These are phyloP conservation scores for Cytospora chrysosperma DNA, from an alignment of 2,329 filamentous ascomycete species.

Conservation along the genomic window DNA sequence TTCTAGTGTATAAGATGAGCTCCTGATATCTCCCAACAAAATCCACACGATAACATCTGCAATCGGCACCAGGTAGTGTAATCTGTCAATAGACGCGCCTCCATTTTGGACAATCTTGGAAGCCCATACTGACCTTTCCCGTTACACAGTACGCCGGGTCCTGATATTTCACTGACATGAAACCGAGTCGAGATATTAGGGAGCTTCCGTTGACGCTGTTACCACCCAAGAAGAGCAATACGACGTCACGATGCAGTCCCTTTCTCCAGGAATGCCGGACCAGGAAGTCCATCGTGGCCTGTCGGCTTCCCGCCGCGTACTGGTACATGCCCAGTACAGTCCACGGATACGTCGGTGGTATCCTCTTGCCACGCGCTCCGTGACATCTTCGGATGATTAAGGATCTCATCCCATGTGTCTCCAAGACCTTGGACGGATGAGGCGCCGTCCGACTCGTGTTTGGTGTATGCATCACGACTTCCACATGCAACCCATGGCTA, in stretches of 20 bases:
- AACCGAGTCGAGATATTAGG: conserved; percentile 22
- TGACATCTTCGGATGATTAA: neutral
- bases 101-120: too few relatives aligned
- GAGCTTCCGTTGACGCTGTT: neutral
- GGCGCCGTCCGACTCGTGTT: neutral
- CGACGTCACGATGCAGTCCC: conserved; percentile 6
- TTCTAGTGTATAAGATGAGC: too few relatives aligned
- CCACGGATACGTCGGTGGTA: neutral
- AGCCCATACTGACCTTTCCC: neutral
- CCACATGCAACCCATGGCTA: neutral
- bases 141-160: neutral
- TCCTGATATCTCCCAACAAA: too few relatives aligned
- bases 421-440: neutral
- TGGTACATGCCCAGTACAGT: too few relatives aligned
- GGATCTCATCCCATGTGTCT: neutral
- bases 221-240: neutral
- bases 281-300: neutral
- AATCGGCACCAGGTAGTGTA: too few relatives aligned
- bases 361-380: neutral
- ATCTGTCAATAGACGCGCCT: too few relatives aligned
- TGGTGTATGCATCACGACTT: neutral
- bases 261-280: too few relatives aligned
- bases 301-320: neutral
- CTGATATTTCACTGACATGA: neutral
- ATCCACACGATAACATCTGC: too few relatives aligned